phyloP scores from a whole-genome alignment of 192 early-diverging fungal species.

The Helicostylum pulchrum region DNA sequence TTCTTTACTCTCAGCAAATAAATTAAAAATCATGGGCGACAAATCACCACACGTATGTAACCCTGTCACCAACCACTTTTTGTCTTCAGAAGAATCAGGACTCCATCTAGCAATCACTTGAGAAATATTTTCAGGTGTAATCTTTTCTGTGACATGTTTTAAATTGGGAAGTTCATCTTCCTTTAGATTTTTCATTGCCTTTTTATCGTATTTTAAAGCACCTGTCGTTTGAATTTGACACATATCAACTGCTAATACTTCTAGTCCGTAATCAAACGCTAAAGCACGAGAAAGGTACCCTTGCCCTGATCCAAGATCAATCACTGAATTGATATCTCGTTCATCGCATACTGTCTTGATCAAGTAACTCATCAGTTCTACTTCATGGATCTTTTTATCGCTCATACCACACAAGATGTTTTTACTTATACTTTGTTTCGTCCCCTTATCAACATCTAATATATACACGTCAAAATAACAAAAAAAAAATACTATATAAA shows the following conservation, averaged over 20 bases:
- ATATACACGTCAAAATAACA: not conserved
- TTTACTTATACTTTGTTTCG: slow-evolving; percentile 38
- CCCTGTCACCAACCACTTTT: slow-evolving; percentile 71
- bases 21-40: slow-evolving; percentile 64
- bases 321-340: slow-evolving; percentile 43
- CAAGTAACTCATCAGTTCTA: slow-evolving; percentile 52
- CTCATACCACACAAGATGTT: slow-evolving; percentile 64
- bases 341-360: slow-evolving; percentile 53
- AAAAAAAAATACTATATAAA: not conserved
- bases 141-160: slow-evolving; percentile 44
- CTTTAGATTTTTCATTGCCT: slow-evolving; percentile 48
- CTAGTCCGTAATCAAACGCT: slow-evolving; percentile 60
- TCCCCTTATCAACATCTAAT: not conserved
- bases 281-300: slow-evolving; percentile 67
- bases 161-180: slow-evolving; percentile 29
- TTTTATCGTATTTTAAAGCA: slow-evolving; percentile 53
- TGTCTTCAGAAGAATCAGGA: slow-evolving; percentile 6
- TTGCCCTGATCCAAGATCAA: slow-evolving; percentile 77
- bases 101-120: slow-evolving; percentile 32
- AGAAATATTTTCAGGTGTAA: slow-evolving; percentile 43
- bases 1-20: slow-evolving; percentile 57
- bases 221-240: slow-evolving; percentile 68
- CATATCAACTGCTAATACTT: slow-evolving; percentile 67
- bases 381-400: slow-evolving; percentile 70
- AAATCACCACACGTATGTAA: slow-evolving; percentile 86